Conservation (phyloP, 1,284 basidiomycete species). For the Ustilago trichophora region DNA sequence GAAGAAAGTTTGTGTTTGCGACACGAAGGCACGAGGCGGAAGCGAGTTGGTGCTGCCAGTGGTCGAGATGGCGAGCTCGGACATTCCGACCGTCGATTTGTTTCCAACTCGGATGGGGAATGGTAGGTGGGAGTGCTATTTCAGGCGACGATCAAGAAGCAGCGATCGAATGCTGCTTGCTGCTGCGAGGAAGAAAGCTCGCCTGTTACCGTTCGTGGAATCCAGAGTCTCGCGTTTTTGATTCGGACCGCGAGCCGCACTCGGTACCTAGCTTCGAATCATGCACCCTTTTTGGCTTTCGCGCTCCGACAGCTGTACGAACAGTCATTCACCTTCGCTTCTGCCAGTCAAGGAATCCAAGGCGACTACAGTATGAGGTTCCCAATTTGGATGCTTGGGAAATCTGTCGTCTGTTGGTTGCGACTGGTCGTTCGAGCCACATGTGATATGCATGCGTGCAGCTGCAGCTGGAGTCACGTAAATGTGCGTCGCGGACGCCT, state of each 20-base stretch:
- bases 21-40: no score
- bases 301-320: neutral
- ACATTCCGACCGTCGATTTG: constrained; percentile 1
- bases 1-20: no score
- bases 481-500: no score
- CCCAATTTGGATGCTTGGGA: no score
- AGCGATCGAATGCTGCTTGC: constrained; percentile 3
- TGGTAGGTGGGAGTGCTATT: neutral
- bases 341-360: neutral
- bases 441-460: neutral
- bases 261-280: no score
- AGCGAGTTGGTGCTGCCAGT: no score
- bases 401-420: no score
- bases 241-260: no score
- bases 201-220: neutral
- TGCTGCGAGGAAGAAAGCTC: neutral
- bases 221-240: constrained; percentile 3
- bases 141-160: neutral
- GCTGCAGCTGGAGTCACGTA: neutral
- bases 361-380: no score
- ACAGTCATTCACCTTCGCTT: neutral
- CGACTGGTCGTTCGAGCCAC: neutral
- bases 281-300: no score
- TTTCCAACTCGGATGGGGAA: neutral
- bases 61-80: neutral